Percentiles rank a stretch among this genome's conserved stretches.
phyloP scores from a whole-genome alignment of 179 eudicot genomes.

The Dionaea muscipula region DNA sequence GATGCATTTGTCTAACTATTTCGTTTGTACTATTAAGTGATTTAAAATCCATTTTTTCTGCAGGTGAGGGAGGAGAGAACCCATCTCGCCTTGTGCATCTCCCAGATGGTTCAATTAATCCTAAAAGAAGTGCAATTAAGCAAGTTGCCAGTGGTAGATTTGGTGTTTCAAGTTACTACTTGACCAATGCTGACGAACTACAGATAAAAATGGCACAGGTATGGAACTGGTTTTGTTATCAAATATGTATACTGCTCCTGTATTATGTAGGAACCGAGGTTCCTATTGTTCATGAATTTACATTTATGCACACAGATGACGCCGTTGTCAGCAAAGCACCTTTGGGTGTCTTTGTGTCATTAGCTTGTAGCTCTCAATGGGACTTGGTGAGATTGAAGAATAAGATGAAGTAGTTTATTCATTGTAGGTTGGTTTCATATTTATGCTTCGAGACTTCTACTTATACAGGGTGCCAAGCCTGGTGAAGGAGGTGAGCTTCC shows the following conservation, averaged over 20 bases:
- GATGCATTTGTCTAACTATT: slow-evolving; percentile 1
- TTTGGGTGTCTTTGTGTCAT: slow-evolving; percentile 58
- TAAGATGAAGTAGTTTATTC: slow-evolving; percentile 17
- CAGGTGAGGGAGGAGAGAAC: slow-evolving; percentile 99
- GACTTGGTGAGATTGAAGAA: slow-evolving; percentile 56
- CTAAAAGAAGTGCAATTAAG: slow-evolving; percentile 85
- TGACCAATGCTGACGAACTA: slow-evolving; percentile 94
- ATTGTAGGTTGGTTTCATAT: slow-evolving; percentile 6
- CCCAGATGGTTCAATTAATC: slow-evolving; percentile 84
- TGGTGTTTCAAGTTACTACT: slow-evolving; percentile 93
- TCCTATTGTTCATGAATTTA: slow-evolving; percentile 59
- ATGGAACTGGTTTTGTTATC: slow-evolving; percentile 11
- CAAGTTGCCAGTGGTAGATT: slow-evolving; percentile 99
- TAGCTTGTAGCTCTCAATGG: slow-evolving; percentile 54
- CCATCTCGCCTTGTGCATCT: slow-evolving; percentile 92
- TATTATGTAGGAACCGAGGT: slow-evolving; percentile 50
- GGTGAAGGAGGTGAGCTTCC: slow-evolving; percentile 99
- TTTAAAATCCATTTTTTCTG: slow-evolving; percentile 3
- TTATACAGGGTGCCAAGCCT: slow-evolving; percentile 88
- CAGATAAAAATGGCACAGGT: slow-evolving; percentile 99
- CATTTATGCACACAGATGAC: slow-evolving; percentile 57
- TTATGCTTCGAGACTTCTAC: slow-evolving; percentile 11
- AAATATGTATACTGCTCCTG: slow-evolving; percentile 20
- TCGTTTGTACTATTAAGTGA: neutral
- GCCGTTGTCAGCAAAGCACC: slow-evolving; percentile 55